Evolutionary conservation across 1,284 basidiomycete species (phyloP), one percentile per base, ranked within the genome.

Genomic region (Malassezia nana): DNA sequence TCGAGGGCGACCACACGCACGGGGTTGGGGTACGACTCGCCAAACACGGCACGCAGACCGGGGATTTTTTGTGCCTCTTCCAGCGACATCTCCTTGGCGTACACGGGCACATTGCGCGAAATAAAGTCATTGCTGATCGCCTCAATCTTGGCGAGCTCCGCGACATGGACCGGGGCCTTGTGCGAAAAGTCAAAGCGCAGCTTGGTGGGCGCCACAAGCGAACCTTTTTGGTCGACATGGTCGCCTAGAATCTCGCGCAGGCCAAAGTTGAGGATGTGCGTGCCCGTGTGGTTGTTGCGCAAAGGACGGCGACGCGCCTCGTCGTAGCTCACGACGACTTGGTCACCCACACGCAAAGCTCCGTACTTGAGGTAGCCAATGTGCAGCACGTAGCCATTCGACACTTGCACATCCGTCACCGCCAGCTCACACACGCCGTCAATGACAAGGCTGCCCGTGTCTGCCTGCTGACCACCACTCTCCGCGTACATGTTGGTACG

Each of bases 151-250:
- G 76, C 72, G 39, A 98, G 79, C 55, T 96, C 91, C 1, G 81
- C 74, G 0, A 82, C 74, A 15, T 81, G 74, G 58, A 96, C 86
- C 58, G 84, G 84, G 10, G 88, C 81, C 76, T 94, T 95, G 79
- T 98, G 91, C 24, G 88, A 91, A 76, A 98, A 98, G 76, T 99
- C 94, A 77, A 98, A 99, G 22, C 94, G 87, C 28, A 99, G 81
- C 76, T 95, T 95, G 45, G 84, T 84, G 0, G 89, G 88, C 1
- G 92, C 89, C 48, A 99, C 94, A 31, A 98, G 83, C 7, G 94
- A 98, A 16, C 94, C 94, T 74, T 89, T 94, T 75, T 98, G 94
- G 75, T 98, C 91, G 55, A 96, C 85, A 72, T 96, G 91, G 72
- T 95, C 89, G 26, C 92, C 92, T 8, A 96, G 83, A 3, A 89